Conservation (phyloP, 2,329 filamentous ascomycete species). For the Apiospora rasikravindrae region DNA sequence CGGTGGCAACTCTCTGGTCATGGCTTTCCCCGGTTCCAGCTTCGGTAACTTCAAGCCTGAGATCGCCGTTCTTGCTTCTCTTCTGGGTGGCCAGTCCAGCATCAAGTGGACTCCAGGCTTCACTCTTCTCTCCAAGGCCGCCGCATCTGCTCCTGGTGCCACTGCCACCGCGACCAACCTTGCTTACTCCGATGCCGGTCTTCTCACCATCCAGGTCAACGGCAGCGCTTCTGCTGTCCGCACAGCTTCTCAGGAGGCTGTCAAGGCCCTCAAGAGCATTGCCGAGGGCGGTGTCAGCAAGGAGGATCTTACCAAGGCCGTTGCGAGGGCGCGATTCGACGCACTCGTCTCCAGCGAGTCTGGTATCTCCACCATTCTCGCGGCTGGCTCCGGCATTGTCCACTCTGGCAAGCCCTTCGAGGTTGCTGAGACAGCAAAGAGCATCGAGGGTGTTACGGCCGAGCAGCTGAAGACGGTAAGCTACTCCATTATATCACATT, state of each 20-base stretch:
- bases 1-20: constrained; percentile 80
- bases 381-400: constrained; percentile 84
- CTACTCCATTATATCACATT: constrained; percentile 31
- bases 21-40: constrained; percentile 92
- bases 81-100: constrained; percentile 86
- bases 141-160: constrained; percentile 68
- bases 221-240: constrained; percentile 77
- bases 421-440: constrained; percentile 78
- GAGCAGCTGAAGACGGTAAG: constrained; percentile 87
- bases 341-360: constrained; percentile 83
- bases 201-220: constrained; percentile 81
- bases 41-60: constrained; percentile 86
- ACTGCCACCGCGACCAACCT: constrained; percentile 76
- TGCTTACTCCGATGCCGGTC: constrained; percentile 92
- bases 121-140: constrained; percentile 84
- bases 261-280: constrained; percentile 82
- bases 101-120: constrained; percentile 98
- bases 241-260: constrained; percentile 75
- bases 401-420: constrained; percentile 83
- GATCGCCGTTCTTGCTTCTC: constrained; percentile 81
- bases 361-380: constrained; percentile 76
- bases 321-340: constrained; percentile 91
- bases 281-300: constrained; percentile 76
- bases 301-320: constrained; percentile 90
- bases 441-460: constrained; percentile 79